These are phyloP conservation scores for Sphagnum magellanicum DNA, from an alignment of 228 moss, liverwort and hornwort species.

Conservation along the genomic window DNA sequence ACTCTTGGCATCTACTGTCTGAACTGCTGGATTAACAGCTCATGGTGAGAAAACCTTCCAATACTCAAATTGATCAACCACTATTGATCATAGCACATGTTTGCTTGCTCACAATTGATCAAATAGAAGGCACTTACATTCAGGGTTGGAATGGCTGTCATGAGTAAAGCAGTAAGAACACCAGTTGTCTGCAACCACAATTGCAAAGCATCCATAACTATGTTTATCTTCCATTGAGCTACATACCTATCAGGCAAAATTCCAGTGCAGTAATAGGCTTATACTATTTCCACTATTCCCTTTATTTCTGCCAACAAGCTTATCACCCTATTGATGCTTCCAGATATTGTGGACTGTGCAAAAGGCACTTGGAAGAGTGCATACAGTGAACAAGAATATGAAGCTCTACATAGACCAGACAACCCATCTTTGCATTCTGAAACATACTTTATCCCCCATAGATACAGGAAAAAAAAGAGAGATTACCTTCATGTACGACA, in stretches of 20 bases:
- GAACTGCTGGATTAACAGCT: too few species aligned
- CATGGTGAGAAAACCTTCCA: too few species aligned
- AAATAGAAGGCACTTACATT: constrained; percentile 22
- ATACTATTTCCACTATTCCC: too few species aligned
- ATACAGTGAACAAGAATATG: not conserved
- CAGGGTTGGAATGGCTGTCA: constrained; percentile 52
- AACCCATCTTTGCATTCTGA: not conserved
- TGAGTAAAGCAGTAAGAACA: constrained; percentile 36
- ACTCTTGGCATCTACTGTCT: not conserved
- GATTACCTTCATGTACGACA: not conserved
- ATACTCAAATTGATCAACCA: too few species aligned
- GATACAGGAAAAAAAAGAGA: not conserved
- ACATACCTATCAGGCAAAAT: too few species aligned
- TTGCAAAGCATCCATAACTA: not conserved
- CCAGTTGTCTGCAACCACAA: constrained; percentile 30
- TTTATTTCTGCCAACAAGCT: too few species aligned
- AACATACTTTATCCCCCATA: not conserved
- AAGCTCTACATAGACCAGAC: not conserved
- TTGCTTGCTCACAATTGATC: too few species aligned
- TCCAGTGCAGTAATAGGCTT: too few species aligned
- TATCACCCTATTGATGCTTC: too few species aligned
- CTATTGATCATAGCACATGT: too few species aligned
- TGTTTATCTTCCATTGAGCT: too few species aligned
- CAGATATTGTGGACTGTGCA: too few species aligned
- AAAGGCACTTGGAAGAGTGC: not conserved